Conservation (phyloP, 2,329 filamentous ascomycete genomes). For the Raffaelea arxii region DNA sequence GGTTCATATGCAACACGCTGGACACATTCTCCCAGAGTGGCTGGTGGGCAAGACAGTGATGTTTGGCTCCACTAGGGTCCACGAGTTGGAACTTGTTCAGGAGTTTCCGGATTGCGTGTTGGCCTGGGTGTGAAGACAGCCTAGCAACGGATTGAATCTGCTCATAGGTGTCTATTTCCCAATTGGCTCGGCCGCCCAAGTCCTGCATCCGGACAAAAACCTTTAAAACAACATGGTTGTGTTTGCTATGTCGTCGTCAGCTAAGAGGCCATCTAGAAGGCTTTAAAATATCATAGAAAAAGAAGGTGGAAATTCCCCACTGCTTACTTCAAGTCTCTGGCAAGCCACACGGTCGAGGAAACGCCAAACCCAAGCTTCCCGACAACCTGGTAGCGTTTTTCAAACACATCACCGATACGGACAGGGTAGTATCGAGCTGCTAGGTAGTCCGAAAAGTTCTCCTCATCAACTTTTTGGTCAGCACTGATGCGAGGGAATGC, state of each 20-base stretch:
- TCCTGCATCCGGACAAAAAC: conserved; percentile 6
- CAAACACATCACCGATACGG: conserved; percentile 15
- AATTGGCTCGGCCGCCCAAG: neutral
- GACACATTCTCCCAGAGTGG: neutral
- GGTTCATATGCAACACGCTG: neutral
- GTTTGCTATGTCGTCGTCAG: conserved; percentile 3
- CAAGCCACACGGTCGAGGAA: conserved; percentile 13
- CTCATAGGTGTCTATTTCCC: conserved; percentile 9
- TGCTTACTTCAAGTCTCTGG: neutral
- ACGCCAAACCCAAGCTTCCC: conserved; percentile 31
- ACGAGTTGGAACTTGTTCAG: neutral
- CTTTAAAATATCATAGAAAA: too few relatives aligned
- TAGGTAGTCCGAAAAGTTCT: neutral
- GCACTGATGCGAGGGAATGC: neutral
- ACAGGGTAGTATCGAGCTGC: conserved; percentile 13
- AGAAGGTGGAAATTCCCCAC: neutral
- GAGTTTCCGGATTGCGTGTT: neutral
- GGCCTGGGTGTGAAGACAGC: neutral
- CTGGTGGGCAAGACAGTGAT: neutral
- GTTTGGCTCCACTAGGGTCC: neutral
- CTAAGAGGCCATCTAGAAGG: too few relatives aligned
- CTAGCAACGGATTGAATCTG: neutral
- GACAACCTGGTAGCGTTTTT: conserved; percentile 24
- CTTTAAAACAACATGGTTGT: conserved; percentile 11
- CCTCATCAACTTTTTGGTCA: neutral